Evolutionary conservation across 1,284 basidiomycete species (phyloP).

Genomic region (Athelia psychrophila): DNA sequence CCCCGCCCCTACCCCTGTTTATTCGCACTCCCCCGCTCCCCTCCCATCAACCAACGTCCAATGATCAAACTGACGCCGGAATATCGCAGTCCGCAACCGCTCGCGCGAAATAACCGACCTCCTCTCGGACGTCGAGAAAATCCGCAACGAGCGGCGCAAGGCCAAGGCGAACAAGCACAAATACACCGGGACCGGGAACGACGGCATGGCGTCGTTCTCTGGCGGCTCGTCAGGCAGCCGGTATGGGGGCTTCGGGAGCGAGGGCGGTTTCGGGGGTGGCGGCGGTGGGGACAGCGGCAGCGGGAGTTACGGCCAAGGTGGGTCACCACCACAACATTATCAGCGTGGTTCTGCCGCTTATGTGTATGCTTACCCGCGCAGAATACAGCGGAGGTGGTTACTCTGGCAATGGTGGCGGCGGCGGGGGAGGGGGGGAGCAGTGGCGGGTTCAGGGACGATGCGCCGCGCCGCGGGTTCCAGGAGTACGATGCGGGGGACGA

Average conservation of each 20-base stretch:
- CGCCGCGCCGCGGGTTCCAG: conserved; percentile 65
- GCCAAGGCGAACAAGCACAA: conserved; percentile 93
- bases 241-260: conserved; percentile 72
- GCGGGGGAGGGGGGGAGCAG: conserved; percentile 39
- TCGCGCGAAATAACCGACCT: conserved; percentile 90
- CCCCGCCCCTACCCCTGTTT: too few relatives aligned
- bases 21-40: too few relatives aligned
- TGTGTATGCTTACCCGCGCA: conserved; percentile 9
- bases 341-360: background rate
- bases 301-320: conserved; percentile 36
- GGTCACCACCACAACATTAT: too few relatives aligned
- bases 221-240: conserved; percentile 31
- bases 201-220: conserved; percentile 63
- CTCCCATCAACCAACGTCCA: too few relatives aligned
- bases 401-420: conserved; percentile 1
- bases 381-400: conserved; percentile 34
- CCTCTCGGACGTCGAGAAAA: conserved; percentile 88
- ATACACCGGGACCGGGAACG: conserved; percentile 86
- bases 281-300: conserved; percentile 37
- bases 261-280: conserved; percentile 40
- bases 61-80: background rate
- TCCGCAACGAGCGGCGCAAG: conserved; percentile 87
- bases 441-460: conserved; percentile 56
- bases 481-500: conserved; percentile 98
- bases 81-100: conserved; percentile 85